These are phyloP conservation scores for Moricandia arvensis DNA, from an alignment of 345 rosid species.

Conservation along the genomic window DNA sequence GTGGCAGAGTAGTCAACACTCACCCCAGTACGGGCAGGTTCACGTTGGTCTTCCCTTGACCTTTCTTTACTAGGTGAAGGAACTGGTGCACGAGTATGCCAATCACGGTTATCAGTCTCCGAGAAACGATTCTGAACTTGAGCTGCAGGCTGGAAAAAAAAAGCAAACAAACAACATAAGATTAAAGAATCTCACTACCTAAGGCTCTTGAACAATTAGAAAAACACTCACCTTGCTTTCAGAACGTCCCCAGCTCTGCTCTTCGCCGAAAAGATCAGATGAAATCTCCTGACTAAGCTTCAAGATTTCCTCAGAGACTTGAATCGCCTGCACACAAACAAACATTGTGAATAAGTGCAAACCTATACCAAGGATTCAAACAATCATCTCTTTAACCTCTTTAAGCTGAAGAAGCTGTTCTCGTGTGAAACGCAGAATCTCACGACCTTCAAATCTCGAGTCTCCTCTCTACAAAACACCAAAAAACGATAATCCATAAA, in stretches of 20 bases:
- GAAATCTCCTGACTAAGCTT: too few relatives aligned
- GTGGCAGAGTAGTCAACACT: neutral
- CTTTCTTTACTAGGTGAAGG: constrained; percentile 64
- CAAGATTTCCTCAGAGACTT: too few relatives aligned
- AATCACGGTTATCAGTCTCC: constrained; percentile 86
- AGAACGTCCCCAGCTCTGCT: too few relatives aligned
- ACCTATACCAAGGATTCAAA: too few relatives aligned
- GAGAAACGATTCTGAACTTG: constrained; percentile 61
- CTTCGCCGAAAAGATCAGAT: too few relatives aligned
- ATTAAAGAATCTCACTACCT: too few relatives aligned
- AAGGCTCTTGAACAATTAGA: too few relatives aligned
- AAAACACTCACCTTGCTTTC: too few relatives aligned
- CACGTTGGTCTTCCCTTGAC: constrained; percentile 48
- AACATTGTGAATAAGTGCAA: too few relatives aligned
- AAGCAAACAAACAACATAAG: neutral
- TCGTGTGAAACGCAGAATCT: constrained; percentile 54
- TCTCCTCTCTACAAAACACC: constrained; percentile 61
- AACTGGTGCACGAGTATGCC: constrained; percentile 70
- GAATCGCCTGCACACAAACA: too few relatives aligned
- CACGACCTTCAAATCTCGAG: constrained; percentile 57
- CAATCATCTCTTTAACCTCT: too few relatives aligned
- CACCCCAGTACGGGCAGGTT: constrained; percentile 47
- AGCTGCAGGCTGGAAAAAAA: constrained; percentile 41
- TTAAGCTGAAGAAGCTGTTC: constrained; percentile 70
- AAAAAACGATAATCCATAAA: neutral